phyloP scores from a whole-genome alignment of 139 green algal genomes.

The Desmodesmus armatus region DNA sequence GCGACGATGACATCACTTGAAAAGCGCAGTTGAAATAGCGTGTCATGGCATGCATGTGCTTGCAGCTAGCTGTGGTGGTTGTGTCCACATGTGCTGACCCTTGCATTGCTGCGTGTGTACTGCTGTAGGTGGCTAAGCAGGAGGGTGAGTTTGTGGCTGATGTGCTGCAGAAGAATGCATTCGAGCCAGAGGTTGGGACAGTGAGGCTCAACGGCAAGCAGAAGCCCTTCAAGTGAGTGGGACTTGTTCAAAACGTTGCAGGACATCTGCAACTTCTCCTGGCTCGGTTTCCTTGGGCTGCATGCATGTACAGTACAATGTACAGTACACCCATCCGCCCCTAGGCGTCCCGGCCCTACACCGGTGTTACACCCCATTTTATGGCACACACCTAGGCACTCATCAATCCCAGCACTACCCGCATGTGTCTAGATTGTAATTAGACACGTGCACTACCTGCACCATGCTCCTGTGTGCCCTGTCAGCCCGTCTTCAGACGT shows the following conservation, averaged over 20 bases:
- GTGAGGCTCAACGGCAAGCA: not conserved
- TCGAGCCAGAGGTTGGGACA: not conserved
- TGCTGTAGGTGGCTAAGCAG: slow-evolving; percentile 85
- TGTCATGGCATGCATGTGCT: too few relatives aligned
- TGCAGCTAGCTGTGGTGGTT: too few relatives aligned
- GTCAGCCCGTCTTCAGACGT: too few relatives aligned
- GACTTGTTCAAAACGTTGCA: not conserved
- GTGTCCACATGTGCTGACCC: too few relatives aligned
- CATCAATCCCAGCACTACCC: too few relatives aligned
- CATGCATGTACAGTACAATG: not conserved
- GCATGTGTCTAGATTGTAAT: not conserved
- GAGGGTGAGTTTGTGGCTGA: slow-evolving; percentile 85
- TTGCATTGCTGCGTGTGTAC: not conserved
- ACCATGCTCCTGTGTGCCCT: too few relatives aligned
- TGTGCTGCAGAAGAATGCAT: not conserved
- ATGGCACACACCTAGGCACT: too few relatives aligned
- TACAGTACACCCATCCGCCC: not conserved
- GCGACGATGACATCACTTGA: too few relatives aligned
- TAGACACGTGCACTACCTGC: not conserved
- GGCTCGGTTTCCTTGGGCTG: not conserved
- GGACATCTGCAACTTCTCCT: not conserved
- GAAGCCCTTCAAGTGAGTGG: slow-evolving; percentile 8
- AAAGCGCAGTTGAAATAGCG: too few relatives aligned
- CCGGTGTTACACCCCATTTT: not conserved
- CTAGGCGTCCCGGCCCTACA: not conserved